These are phyloP conservation scores for Phlegmacium glaucopus DNA, from an alignment of 768 basidiomycete species.

Conservation along the genomic window DNA sequence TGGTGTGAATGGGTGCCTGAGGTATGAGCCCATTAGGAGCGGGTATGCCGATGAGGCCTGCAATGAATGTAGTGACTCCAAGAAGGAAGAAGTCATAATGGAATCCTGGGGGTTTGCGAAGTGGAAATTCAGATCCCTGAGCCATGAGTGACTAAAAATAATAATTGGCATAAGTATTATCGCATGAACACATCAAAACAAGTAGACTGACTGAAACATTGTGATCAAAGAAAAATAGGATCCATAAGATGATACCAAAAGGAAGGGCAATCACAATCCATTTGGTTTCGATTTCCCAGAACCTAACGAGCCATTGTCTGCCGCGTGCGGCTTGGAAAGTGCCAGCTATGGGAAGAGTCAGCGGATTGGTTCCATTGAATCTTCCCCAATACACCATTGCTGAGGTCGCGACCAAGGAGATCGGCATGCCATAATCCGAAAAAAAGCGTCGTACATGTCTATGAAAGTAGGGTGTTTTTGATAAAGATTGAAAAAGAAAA, in stretches of 20 bases:
- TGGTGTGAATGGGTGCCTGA: conserved; percentile 92
- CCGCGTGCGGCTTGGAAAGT: conserved; percentile 72
- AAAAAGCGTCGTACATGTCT: conserved; percentile 71
- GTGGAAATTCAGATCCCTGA: conserved; percentile 83
- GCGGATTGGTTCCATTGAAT: conserved; percentile 56
- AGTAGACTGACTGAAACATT: conserved; percentile 76
- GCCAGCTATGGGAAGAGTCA: conserved; percentile 63
- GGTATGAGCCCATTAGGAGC: conserved; percentile 86
- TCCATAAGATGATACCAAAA: conserved; percentile 85
- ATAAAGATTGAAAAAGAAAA: conserved; percentile 69
- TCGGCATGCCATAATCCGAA: conserved; percentile 90
- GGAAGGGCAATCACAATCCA: conserved; percentile 90
- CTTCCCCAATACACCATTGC: conserved; percentile 86
- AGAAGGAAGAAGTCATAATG: conserved; percentile 90
- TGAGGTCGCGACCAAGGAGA: conserved; percentile 72
- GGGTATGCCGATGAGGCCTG: conserved; percentile 81
- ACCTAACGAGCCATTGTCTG: conserved; percentile 79
- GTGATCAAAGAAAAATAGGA: conserved; percentile 94
- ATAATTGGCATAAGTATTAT: conserved; percentile 4
- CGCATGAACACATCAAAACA: not conserved
- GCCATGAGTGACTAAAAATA: conserved; percentile 77
- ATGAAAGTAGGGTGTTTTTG: conserved; percentile 65
- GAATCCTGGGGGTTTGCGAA: conserved; percentile 87
- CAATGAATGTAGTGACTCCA: conserved; percentile 85
- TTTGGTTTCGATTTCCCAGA: conserved; percentile 85